Percentiles rank a stretch among this genome's conserved stretches.
These are phyloP conservation scores for Aspergillus cristatus DNA, from an alignment of 495 filamentous ascomycete genomes.

Conservation along the genomic window DNA sequence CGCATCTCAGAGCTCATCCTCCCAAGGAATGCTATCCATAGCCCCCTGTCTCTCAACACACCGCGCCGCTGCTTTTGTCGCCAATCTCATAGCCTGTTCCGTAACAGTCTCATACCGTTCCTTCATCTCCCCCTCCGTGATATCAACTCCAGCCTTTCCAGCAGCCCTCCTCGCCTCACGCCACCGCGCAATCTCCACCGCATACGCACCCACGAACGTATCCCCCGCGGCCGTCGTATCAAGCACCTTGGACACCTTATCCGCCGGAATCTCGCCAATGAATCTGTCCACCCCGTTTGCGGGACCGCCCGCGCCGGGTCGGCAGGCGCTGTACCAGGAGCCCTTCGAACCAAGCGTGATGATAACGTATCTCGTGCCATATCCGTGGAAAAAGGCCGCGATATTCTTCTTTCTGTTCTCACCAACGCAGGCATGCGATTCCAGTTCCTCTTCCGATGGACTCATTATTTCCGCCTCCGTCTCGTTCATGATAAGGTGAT, in stretches of 20 bases:
- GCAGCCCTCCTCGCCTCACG: constrained; percentile 25
- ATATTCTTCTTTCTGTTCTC: constrained; percentile 44
- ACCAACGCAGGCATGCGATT: constrained; percentile 31
- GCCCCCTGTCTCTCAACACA: constrained; percentile 73
- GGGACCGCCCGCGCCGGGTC: constrained; percentile 29
- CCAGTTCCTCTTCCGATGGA: constrained; percentile 26
- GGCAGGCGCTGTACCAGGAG: constrained; percentile 47
- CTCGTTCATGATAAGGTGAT: constrained; percentile 83
- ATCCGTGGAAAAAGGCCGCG: constrained; percentile 47
- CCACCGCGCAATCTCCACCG: constrained; percentile 50
- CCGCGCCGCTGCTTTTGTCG: constrained; percentile 64
- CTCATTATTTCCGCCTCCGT: constrained; percentile 73
- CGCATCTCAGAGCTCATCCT: constrained; percentile 62
- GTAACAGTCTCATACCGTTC: constrained; percentile 40
- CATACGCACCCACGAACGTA: constrained; percentile 86
- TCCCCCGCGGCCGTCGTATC: constrained; percentile 95
- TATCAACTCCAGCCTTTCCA: constrained; percentile 24
- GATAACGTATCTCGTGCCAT: constrained; percentile 67
- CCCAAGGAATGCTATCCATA: constrained; percentile 84
- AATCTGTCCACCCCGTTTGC: constrained; percentile 25
- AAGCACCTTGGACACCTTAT: constrained; percentile 58
- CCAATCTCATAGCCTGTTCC: constrained; percentile 52
- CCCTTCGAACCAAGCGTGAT: constrained; percentile 78
- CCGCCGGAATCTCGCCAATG: constrained; percentile 38
- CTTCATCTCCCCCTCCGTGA: constrained; percentile 33